A percentile compares a stretch with the other conserved stretches of the same genome.
Evolutionary conservation across 176 grass and related monocot genomes (phyloP).

Genomic region (Musa itinerans): DNA sequence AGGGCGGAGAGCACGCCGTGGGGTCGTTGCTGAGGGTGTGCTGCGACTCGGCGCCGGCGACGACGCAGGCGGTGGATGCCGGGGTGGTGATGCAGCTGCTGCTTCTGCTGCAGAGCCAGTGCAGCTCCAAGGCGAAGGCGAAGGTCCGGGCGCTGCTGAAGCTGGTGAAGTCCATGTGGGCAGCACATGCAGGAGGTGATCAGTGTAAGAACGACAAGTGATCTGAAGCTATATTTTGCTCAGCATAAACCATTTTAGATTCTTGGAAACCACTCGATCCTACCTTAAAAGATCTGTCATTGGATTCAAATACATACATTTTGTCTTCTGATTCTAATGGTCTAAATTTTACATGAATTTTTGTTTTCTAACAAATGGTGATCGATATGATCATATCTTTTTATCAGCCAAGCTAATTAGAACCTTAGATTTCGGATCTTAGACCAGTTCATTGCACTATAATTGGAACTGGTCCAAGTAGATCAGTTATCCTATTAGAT

Average conservation of each 20-base stretch:
- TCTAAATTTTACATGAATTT: no score
- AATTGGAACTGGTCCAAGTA: no score
- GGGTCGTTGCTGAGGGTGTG: constrained; percentile 51
- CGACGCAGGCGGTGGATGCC: constrained; percentile 32
- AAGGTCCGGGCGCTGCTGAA: constrained; percentile 69
- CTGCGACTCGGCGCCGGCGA: constrained; percentile 31
- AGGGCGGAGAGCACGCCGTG: constrained; percentile 77
- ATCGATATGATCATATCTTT: no score
- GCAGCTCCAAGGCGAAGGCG: constrained; percentile 46
- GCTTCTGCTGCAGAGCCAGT: constrained; percentile 88
- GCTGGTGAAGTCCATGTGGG: constrained; percentile 52
- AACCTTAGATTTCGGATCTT: no score
- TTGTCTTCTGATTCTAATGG: no score
- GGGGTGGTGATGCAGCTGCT: constrained; percentile 61
- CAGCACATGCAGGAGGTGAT: neutral
- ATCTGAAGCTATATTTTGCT: neutral
- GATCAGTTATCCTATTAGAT: no score
- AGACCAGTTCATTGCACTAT: no score
- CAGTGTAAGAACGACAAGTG: constrained; percentile 1
- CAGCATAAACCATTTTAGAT: neutral
- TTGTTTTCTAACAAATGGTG: no score
- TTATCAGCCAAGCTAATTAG: no score
- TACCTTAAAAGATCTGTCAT: no score
- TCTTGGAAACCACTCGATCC: no score
- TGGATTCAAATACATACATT: no score